Evolutionary conservation across 2,329 filamentous ascomycete genomes (phyloP), one percentile per base, ranked within the genome.

Genomic region (Dactylellina haptotyla): DNA sequence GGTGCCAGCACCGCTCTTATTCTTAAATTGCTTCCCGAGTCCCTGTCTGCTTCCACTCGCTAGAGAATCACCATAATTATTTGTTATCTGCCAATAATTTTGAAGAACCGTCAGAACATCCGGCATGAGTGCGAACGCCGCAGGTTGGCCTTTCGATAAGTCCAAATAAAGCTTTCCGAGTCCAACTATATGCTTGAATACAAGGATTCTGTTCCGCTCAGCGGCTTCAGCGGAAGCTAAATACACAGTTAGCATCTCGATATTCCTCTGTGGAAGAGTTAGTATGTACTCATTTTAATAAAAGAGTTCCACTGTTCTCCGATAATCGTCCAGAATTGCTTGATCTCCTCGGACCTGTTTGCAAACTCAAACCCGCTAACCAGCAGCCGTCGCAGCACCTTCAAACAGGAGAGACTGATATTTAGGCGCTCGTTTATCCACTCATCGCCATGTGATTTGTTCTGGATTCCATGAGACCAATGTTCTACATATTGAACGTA

Each of bases 131-230:
- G 89, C 88, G 80, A 97, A 98, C 62, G 92, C 91, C 2, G 90
- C 89, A 0, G 93, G 88, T 79, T 97, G 93, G 3, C 84, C 83
- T 54, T 87, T 87, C 0, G 92, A 88, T 89, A 98, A 94, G 64
- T 92, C 89, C 39, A 96, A 85, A 79, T 98, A 95, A 2, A 99
- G 83, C 81, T 98, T 99, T 2, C 93, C 89, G 54, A 98, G 89
- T 79, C 98, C 93, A 43, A 97, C 82, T 1, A 97, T 84, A 79
- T 97, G 93, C 79, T 93, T 96, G 76, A 91, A 90, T n/a, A 96
- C 83, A 23, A 90, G 79, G 10, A 62, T 26, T 41, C 30, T 66
- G 10, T 73, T 73, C 14, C 18, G 23, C 18, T 73, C 69, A 3
- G 30, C 25, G 1, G 50, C 25, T 28, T 73, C 69, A 45, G 48